These are phyloP conservation scores for Aspergillus novoparasiticus DNA, from an alignment of 2,329 filamentous ascomycete genomes.

Conservation along the genomic window DNA sequence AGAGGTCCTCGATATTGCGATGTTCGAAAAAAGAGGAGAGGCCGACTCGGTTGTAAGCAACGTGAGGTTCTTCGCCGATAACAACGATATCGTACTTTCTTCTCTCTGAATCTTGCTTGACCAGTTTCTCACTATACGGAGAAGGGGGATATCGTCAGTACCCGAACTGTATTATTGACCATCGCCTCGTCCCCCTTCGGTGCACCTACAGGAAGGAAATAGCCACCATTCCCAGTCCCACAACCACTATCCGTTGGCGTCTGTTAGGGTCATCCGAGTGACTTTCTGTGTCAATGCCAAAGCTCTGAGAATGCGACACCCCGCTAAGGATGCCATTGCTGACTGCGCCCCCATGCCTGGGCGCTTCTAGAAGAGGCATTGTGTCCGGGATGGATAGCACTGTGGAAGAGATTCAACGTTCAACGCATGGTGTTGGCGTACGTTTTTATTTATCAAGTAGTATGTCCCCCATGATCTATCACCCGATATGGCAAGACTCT, in stretches of 20 bases:
- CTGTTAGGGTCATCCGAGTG: conserved; percentile 15
- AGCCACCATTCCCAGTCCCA: conserved; percentile 89
- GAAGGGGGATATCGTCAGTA: not conserved
- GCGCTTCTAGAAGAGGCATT: conserved; percentile 36
- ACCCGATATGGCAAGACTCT: not conserved
- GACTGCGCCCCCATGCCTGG: conserved; percentile 27
- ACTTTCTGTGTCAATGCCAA: conserved; percentile 9
- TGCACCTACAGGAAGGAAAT: conserved; percentile 80
- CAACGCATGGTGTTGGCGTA: not conserved
- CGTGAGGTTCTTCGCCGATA: conserved; percentile 82
- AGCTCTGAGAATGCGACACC: conserved; percentile 5
- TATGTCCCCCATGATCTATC: not conserved
- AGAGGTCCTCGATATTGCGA: conserved; percentile 81
- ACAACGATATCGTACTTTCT: conserved; percentile 80
- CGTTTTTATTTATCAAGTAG: not conserved
- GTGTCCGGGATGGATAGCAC: conserved; percentile 3
- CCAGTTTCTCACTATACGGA: conserved; percentile 72
- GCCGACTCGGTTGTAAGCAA: conserved; percentile 90
- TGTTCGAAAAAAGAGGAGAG: conserved; percentile 89
- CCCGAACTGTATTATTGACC: not conserved
- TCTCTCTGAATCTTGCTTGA: conserved; percentile 77
- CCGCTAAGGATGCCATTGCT: conserved; percentile 22
- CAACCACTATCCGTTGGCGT: conserved; percentile 72
- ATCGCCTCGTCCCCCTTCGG: not conserved
- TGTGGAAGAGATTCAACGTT: too few relatives aligned